A percentile compares a stretch with the other conserved stretches of the same genome.
Conservation (phyloP, 2,329 filamentous ascomycete species). For the Albifimbria verrucaria region DNA sequence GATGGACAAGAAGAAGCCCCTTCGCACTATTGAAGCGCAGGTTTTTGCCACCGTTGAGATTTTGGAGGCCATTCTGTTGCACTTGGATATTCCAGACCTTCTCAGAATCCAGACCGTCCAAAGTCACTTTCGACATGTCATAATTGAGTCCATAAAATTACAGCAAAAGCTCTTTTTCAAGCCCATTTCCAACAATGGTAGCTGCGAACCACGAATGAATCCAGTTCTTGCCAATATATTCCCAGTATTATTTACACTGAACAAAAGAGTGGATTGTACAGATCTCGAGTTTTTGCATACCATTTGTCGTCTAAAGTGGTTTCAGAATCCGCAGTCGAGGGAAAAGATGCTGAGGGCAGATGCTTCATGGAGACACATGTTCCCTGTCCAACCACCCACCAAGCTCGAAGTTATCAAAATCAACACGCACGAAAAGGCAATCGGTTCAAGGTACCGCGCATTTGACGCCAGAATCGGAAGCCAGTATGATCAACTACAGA, state of each 20-base stretch:
- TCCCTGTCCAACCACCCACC: not conserved
- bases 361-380: conserved; percentile 2
- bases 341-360: not conserved
- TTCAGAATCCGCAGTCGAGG: not conserved
- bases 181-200: not conserved
- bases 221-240: not conserved
- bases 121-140: not conserved
- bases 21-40: no score
- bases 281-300: not conserved
- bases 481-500: not conserved
- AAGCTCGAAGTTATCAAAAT: not conserved
- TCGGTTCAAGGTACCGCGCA: not conserved
- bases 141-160: not conserved
- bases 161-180: not conserved
- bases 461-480: not conserved
- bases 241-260: not conserved
- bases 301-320: not conserved
- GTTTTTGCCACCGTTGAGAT: not conserved
- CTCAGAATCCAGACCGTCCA: not conserved
- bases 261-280: not conserved
- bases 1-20: no score
- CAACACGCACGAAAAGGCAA: not conserved
- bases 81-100: not conserved
- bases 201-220: not conserved
- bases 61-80: not conserved